Evolutionary conservation across 352 stramenopile genomes (phyloP), one percentile per base, ranked within the genome.

Genomic region (Pythium monospermum): DNA sequence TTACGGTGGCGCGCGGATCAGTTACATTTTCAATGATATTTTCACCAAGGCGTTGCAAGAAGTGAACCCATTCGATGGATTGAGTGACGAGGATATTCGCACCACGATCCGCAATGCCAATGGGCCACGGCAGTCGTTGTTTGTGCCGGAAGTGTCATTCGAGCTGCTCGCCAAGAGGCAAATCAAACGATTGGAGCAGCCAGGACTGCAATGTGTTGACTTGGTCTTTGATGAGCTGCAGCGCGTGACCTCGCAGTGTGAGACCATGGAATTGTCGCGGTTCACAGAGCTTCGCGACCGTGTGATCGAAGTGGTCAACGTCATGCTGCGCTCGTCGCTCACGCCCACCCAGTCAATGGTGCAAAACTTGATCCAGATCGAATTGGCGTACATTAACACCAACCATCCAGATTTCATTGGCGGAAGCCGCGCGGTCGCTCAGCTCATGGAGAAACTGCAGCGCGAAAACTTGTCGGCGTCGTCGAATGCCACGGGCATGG

Each of bases 371-470:
- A 97, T 99, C 49, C 92, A 98, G 60, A 97, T 99, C 58, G 97
- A 99, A 76, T 68, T 99, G 52, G 94, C 96, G 7, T 99, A 99
- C 70, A 96, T 99, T 59, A 99, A 99, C 78, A 99, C 96, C 19
- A 98, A 97, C 66, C 97, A 99, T 75, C 97, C 97, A 7, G 97
- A 99, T 64, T 99, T 99, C 49, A 98, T 99, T 52, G 96, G 96
- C 43, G 96, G 96, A 33, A 98, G 88, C 55, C 75, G 85, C 12
- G 95, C 96, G 25, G 95, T 99, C 19, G 90, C 94, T 15, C 79
- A 95, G 53, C 64, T 99, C 21, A 98, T 98, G 91, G 87, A 98
- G 60, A 96, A 94, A 59, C 86, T 96, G 53, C 82, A 97, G 72
- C 69, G 96, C 64, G 75, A 94, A 49, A 86, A 73, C 27, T 71